Base-by-base conservation (phyloP, 164 flowering plant species). In the Platanus orientalis region DNA sequence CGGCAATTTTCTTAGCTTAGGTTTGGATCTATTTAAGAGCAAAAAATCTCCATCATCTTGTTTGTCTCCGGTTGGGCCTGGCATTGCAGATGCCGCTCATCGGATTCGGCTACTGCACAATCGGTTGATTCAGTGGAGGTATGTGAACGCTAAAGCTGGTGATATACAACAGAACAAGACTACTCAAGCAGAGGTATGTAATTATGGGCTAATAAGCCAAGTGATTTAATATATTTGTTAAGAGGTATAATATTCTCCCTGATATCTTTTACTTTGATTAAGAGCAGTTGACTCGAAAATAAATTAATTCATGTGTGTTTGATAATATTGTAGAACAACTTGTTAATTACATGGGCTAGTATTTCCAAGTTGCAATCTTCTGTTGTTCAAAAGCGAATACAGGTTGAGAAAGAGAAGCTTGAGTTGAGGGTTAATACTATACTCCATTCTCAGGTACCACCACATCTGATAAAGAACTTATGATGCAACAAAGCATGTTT, bases 381-480 rank as follows among this genome's bases (percentile, higher is more conserved):
- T 34, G 87, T 87, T 44, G 52, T 45, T 2, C 81, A 79, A 25
- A 83, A 82, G 76, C 80, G 67, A 47, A 44, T 80, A 6, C 78
- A 79, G 63, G 78, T 86, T 21, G 77, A 81, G 55, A 91, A 73
- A 63, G 84, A 83, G 73, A 83, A 81, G 62, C 79, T 86, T n/a
- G 74, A 81, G 60, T 65, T 78, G 74, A 91, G 84, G 77, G 71
- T 86, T 42, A 79, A 70, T 32, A 64, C 13, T 25, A 64, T 87
- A 57, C 78, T 91, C 28, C 56, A 63, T 16, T 88, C 89, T 74
- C 89, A 85, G 68, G 95, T 90, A n/a, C n/a, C n/a, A n/a, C 44
- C 11, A 14, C 53, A 45, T 30, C 21, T 34, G 14, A 19, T 36
- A 11, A 12, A 54, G n/a, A 17, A 28, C 20, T 5, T n/a, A n/a